A percentile compares a stretch with the other conserved stretches of the same genome.
phyloP scores from a whole-genome alignment of 192 early-diverging fungal species.

The Mortierella hygrophila region DNA sequence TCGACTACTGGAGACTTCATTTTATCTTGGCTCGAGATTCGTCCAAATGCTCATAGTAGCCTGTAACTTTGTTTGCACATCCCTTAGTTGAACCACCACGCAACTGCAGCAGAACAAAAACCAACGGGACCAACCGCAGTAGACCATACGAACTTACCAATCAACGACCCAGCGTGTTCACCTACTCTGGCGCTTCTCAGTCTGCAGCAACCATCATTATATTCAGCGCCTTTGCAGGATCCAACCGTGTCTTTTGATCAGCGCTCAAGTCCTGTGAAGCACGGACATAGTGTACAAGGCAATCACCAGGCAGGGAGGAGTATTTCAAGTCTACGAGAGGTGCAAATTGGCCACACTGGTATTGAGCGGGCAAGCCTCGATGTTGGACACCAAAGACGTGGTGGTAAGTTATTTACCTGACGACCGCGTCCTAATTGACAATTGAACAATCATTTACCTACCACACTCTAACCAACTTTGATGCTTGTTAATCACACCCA shows the following conservation, averaged over 20 bases:
- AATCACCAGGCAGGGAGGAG: conserved; percentile 34
- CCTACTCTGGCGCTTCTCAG: not conserved
- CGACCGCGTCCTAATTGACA: not conserved
- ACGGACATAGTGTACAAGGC: conserved; percentile 6
- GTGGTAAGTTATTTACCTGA: conserved; percentile 16
- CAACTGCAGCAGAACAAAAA: not conserved
- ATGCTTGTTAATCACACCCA: not conserved
- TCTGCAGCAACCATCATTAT: not conserved
- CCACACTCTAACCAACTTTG: not conserved
- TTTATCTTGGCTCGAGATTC: not conserved
- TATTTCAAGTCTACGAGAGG: conserved; percentile 35
- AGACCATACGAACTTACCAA: not conserved
- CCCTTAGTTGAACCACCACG: not conserved
- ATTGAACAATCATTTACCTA: not conserved
- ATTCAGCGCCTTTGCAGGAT: not conserved
- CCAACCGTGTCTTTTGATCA: not conserved
- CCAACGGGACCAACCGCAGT: not conserved
- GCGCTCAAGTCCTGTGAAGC: not conserved
- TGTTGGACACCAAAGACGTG: conserved; percentile 1
- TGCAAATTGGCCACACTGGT: conserved; percentile 3
- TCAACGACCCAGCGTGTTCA: not conserved
- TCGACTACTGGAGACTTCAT: not conserved
- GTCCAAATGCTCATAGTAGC: not conserved
- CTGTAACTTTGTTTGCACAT: not conserved
- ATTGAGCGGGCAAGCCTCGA: conserved; percentile 27